Conservation (phyloP, 2,329 filamentous ascomycete species). For the Fusarium sterilihyphosum region DNA sequence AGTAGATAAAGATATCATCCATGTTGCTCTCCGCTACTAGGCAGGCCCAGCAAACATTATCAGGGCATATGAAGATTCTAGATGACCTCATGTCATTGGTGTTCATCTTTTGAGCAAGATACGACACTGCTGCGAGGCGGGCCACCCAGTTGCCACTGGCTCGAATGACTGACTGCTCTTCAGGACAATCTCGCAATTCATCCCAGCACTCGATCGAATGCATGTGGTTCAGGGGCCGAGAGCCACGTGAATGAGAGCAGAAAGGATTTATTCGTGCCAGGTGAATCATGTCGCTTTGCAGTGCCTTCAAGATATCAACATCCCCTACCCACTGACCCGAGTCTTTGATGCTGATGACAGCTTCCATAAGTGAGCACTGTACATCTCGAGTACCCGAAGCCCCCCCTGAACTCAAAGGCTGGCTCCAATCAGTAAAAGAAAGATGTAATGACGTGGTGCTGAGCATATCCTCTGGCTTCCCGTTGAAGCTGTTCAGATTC, state of each 20-base stretch:
- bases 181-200: background rate
- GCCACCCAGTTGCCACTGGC: background rate
- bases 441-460: background rate
- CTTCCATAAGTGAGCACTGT: background rate
- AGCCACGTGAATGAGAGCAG: background rate
- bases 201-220: background rate
- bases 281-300: background rate
- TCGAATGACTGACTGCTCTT: background rate
- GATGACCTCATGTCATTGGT: background rate
- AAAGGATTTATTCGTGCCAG: background rate
- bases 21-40: background rate
- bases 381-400: background rate
- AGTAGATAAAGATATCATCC: background rate
- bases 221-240: accelerated
- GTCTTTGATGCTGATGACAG: background rate
- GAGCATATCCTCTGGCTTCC: background rate
- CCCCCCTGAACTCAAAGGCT: background rate
- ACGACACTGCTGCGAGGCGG: background rate
- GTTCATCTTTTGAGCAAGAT: background rate
- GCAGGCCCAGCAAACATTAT: background rate
- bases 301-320: background rate
- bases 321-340: background rate
- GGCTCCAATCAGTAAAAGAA: background rate
- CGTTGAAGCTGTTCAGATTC: background rate
- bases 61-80: background rate